These are phyloP conservation scores for Trichoderma cornu-damae DNA, from an alignment of 2,329 filamentous ascomycete genomes.

Conservation along the genomic window DNA sequence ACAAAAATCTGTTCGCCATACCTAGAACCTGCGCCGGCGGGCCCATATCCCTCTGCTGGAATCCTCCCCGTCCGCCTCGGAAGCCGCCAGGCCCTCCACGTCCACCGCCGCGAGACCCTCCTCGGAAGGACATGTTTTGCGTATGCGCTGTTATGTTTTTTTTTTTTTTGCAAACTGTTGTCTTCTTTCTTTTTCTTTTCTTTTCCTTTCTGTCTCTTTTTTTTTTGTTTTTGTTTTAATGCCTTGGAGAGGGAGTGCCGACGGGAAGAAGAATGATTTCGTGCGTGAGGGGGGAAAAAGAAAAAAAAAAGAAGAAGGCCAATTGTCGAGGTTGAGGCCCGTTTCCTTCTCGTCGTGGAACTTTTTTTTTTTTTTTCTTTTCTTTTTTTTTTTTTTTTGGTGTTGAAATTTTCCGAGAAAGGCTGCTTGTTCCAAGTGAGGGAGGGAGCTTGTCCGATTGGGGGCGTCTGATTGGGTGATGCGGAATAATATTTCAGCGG, in stretches of 20 bases:
- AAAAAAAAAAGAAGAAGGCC: neutral
- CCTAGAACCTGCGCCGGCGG: constrained; percentile 36
- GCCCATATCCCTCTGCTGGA: constrained; percentile 38
- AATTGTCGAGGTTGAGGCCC: constrained; percentile 1
- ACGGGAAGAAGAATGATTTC: too few relatives aligned
- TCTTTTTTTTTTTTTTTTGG: constrained; percentile 1
- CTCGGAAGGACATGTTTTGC: constrained; percentile 35
- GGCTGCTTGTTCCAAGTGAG: neutral
- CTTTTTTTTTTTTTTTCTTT: constrained; percentile 17
- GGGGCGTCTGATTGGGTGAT: constrained; percentile 18
- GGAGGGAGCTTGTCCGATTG: constrained; percentile 6
- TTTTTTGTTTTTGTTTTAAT: neutral
- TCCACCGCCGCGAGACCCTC: constrained; percentile 29
- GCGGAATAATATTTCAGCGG: constrained; percentile 21
- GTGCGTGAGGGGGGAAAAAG: too few relatives aligned
- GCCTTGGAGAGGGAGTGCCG: neutral
- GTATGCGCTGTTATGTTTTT: neutral
- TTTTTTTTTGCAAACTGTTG: neutral
- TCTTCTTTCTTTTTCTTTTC: neutral
- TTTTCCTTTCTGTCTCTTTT: neutral
- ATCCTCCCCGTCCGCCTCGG: constrained; percentile 37
- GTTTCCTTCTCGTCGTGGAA: neutral
- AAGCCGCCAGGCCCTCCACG: constrained; percentile 27
- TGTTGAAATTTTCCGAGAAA: constrained; percentile 18
- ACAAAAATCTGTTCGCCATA: constrained; percentile 22